Evolutionary conservation across 1,139 yeast species (phyloP).

Genomic region (Blastobotrys persicus): DNA sequence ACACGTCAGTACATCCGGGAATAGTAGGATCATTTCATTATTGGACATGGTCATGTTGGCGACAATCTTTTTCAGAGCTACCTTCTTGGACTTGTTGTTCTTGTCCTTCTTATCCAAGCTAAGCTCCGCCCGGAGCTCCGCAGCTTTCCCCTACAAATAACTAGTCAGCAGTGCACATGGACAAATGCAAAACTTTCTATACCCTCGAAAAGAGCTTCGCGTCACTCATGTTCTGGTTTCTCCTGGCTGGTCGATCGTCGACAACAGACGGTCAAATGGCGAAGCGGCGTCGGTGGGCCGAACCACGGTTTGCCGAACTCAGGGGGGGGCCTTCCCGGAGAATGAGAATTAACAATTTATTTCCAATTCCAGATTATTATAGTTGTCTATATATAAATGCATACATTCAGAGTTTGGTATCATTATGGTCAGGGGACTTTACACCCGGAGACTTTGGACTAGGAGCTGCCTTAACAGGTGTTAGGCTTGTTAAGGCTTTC

Average conservation of each 20-base stretch:
- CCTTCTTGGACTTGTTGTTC: constrained; percentile 47
- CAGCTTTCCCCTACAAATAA: constrained; percentile 41
- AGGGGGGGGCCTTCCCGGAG: too few relatives aligned
- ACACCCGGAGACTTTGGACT: neutral
- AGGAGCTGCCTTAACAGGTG: constrained; percentile 2
- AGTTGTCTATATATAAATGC: neutral
- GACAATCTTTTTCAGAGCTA: constrained; percentile 68
- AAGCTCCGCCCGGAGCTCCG: constrained; percentile 56
- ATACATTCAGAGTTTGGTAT: neutral
- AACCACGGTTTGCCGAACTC: too few relatives aligned
- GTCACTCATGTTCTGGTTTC: constrained; percentile 27
- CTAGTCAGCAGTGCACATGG: neutral
- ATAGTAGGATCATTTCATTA: constrained; percentile 64
- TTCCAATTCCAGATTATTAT: too few relatives aligned
- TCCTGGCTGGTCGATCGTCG: too few relatives aligned
- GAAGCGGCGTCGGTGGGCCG: too few relatives aligned
- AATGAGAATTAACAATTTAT: too few relatives aligned
- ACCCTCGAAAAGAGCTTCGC: constrained; percentile 34
- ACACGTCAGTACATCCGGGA: constrained; percentile 64
- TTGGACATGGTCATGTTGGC: constrained; percentile 86
- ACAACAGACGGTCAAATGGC: too few relatives aligned
- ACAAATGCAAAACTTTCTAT: constrained; percentile 15
- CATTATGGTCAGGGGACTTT: constrained; percentile 3
- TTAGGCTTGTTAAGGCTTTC: neutral
- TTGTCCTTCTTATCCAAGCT: constrained; percentile 54